These are phyloP conservation scores for Canavalia ensiformis DNA, from an alignment of 306 rosid genomes.

Conservation along the genomic window DNA sequence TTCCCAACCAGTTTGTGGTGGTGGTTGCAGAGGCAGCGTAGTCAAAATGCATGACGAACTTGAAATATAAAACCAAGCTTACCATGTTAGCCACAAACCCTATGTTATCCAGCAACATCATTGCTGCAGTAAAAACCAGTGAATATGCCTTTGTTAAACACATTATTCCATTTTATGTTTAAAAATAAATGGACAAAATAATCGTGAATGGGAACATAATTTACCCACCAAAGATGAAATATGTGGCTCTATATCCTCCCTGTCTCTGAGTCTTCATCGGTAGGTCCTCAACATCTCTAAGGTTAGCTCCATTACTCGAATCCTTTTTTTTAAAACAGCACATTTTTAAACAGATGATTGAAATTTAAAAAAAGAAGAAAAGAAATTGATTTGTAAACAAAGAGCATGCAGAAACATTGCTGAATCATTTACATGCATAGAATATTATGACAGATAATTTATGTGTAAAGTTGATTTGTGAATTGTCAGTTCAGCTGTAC, in stretches of 20 bases:
- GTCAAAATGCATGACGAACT: conserved; percentile 53
- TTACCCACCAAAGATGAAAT: conserved; percentile 53
- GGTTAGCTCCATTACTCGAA: conserved; percentile 40
- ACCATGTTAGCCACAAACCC: conserved; percentile 75
- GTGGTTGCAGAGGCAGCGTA: conserved; percentile 58
- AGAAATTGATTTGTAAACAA: not conserved
- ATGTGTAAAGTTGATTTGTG: not conserved
- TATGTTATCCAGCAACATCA: conserved; percentile 62
- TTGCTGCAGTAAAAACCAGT: conserved; percentile 43
- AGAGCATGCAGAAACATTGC: not conserved
- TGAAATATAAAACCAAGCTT: conserved; percentile 65
- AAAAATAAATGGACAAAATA: not conserved
- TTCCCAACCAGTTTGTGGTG: conserved; percentile 66
- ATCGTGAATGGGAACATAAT: conserved; percentile 9
- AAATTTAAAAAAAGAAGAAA: not conserved
- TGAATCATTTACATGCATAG: conserved; percentile 7
- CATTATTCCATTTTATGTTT: not conserved
- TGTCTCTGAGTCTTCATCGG: conserved; percentile 26
- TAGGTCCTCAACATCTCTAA: conserved; percentile 45
- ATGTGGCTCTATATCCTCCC: conserved; percentile 60
- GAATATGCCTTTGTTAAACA: not conserved
- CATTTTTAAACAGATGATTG: conserved; percentile 2
- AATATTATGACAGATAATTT: not conserved
- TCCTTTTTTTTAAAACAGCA: conserved; percentile 33
- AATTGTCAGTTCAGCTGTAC: not conserved